Evolutionary conservation across 164 flowering plant genomes (phyloP).

Genomic region (Chimonanthus salicifolius): DNA sequence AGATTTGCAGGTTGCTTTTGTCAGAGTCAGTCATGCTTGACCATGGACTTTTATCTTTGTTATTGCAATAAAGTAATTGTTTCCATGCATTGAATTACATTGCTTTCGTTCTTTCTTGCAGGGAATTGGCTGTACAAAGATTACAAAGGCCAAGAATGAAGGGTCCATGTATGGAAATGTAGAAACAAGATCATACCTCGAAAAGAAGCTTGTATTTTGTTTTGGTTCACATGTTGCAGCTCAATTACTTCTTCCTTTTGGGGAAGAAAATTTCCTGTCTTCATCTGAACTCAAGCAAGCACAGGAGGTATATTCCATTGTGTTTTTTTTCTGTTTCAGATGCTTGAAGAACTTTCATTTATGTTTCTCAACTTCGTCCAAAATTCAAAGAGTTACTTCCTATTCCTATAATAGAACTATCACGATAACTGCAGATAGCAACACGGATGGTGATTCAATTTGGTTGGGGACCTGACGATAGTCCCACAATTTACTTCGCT

Average conservation of each 20-base stretch:
- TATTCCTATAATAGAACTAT: slow-evolving; percentile 1
- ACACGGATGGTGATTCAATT: slow-evolving; percentile 92
- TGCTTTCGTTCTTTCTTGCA: slow-evolving; percentile 19
- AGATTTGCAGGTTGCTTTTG: neutral
- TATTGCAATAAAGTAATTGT: neutral
- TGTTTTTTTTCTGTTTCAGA: neutral
- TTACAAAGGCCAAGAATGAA: slow-evolving; percentile 65
- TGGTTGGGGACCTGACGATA: slow-evolving; percentile 97
- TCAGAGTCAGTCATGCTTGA: neutral
- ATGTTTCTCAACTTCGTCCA: neutral
- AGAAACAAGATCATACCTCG: slow-evolving; percentile 82
- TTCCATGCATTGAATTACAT: neutral
- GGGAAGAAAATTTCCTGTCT: slow-evolving; percentile 84
- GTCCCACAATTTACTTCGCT: slow-evolving; percentile 65
- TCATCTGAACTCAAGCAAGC: slow-evolving; percentile 73
- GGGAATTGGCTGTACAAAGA: slow-evolving; percentile 96
- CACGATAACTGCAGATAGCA: slow-evolving; percentile 61
- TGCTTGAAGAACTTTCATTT: slow-evolving; percentile 1
- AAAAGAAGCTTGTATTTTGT: slow-evolving; percentile 91
- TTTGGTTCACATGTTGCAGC: slow-evolving; percentile 91
- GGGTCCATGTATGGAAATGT: slow-evolving; percentile 64
- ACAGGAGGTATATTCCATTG: slow-evolving; percentile 56
- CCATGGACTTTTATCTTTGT: neutral
- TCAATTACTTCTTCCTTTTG: slow-evolving; percentile 83
- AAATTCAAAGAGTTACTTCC: neutral